Percentiles rank a stretch among this genome's conserved stretches.
These are phyloP conservation scores for Alternaria ethzedia DNA, from an alignment of 2,329 filamentous ascomycete genomes.

Conservation along the genomic window DNA sequence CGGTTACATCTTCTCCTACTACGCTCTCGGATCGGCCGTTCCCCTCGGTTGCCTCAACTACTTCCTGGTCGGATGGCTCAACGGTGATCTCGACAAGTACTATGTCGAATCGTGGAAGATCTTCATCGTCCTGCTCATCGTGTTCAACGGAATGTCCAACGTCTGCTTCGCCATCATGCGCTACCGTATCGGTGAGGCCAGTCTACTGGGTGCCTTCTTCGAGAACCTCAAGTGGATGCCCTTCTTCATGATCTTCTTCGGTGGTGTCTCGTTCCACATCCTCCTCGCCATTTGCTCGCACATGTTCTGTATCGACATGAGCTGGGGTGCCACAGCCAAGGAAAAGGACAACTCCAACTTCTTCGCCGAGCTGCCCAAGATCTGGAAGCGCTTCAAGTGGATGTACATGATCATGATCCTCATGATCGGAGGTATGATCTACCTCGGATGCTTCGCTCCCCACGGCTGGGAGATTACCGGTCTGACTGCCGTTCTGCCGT, in stretches of 20 bases:
- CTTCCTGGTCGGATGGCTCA: slow-evolving; percentile 72
- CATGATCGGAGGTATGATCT: slow-evolving; percentile 65
- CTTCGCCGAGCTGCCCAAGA: slow-evolving; percentile 81
- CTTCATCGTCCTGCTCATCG: slow-evolving; percentile 65
- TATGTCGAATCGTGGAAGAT: slow-evolving; percentile 76
- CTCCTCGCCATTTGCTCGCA: slow-evolving; percentile 78
- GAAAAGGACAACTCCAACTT: slow-evolving; percentile 83
- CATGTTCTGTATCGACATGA: slow-evolving; percentile 86
- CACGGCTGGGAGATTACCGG: slow-evolving; percentile 57
- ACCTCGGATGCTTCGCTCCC: slow-evolving; percentile 72
- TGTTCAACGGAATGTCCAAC: slow-evolving; percentile 68
- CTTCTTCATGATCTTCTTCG: slow-evolving; percentile 77
- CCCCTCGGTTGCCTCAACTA: slow-evolving; percentile 71
- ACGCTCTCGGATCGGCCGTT: slow-evolving; percentile 70
- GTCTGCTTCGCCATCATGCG: slow-evolving; percentile 65
- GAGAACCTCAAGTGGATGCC: slow-evolving; percentile 69
- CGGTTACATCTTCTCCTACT: slow-evolving; percentile 72
- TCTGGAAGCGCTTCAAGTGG: slow-evolving; percentile 76
- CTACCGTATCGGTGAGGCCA: slow-evolving; percentile 64
- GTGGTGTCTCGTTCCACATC: slow-evolving; percentile 79
- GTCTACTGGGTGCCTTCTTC: slow-evolving; percentile 57
- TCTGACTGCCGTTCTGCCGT: slow-evolving; percentile 71
- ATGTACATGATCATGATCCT: slow-evolving; percentile 69
- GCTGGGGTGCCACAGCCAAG: slow-evolving; percentile 82
- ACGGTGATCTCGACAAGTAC: slow-evolving; percentile 77